phyloP scores from a whole-genome alignment of 208 protist genomes.

The Trypanosoma scelopori region DNA sequence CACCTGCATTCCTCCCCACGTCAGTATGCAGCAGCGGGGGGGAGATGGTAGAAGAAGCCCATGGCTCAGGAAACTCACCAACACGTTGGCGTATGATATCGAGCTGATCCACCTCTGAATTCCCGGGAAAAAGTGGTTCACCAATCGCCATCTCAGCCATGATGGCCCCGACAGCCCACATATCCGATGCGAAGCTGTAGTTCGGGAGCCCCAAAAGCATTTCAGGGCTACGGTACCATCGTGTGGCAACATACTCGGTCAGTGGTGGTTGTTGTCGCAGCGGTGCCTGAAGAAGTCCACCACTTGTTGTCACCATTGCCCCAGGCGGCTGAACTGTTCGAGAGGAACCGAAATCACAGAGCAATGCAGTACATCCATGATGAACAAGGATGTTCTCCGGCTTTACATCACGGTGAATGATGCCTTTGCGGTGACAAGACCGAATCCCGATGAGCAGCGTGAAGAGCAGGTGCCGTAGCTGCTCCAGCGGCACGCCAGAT shows the following conservation, averaged over 20 bases:
- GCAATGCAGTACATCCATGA: slow-evolving; percentile 45
- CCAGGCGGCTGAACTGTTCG: slow-evolving; percentile 31
- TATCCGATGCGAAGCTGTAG: slow-evolving; percentile 84
- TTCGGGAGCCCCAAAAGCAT: slow-evolving; percentile 83
- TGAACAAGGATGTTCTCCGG: slow-evolving; percentile 90
- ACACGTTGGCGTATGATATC: slow-evolving; percentile 76
- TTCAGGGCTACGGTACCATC: slow-evolving; percentile 93
- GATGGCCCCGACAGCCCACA: slow-evolving; percentile 91
- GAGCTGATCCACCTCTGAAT: slow-evolving; percentile 86
- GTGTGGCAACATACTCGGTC: slow-evolving; percentile 92
- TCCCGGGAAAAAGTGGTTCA: slow-evolving; percentile 82
- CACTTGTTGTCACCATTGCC: slow-evolving; percentile 5
- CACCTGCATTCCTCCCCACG: not conserved
- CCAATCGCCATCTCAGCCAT: slow-evolving; percentile 87
- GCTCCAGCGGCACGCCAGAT: slow-evolving; percentile 46
- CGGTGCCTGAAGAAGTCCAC: slow-evolving; percentile 10
- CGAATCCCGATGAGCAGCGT: slow-evolving; percentile 88
- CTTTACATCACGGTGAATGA: slow-evolving; percentile 93
- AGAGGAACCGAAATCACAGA: slow-evolving; percentile 93
- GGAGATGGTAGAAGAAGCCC: slow-evolving; percentile 27
- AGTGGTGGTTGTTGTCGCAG: slow-evolving; percentile 17
- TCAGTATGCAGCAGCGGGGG: slow-evolving; percentile 4
- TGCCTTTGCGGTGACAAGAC: slow-evolving; percentile 89
- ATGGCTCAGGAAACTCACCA: slow-evolving; percentile 47
- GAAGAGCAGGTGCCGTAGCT: slow-evolving; percentile 74